A percentile compares a stretch with the other conserved stretches of the same genome.
Evolutionary conservation across 257 asterid species (phyloP).

Genomic region (Solanum pinnatisectum): DNA sequence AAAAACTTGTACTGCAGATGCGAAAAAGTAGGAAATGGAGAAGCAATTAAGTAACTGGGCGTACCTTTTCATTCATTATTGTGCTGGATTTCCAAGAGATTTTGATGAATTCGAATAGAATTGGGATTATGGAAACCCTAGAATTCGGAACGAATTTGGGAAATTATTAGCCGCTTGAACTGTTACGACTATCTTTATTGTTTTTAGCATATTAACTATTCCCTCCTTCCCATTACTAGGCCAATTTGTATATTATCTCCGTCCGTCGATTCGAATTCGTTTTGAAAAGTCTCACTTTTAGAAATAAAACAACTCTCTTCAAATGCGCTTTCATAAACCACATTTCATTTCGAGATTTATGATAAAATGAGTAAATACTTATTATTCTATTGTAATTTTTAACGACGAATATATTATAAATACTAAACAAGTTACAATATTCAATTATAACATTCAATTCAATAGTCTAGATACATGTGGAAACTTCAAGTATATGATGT

Average conservation of each 20-base stretch:
- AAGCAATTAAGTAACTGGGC: conserved; percentile 3
- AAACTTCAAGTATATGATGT: background rate
- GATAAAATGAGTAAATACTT: too few relatives aligned
- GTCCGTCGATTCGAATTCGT: background rate
- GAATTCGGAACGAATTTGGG: conserved; percentile 1
- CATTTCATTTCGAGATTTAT: background rate
- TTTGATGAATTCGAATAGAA: conserved; percentile 4
- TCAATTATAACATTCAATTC: background rate
- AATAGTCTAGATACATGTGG: background rate
- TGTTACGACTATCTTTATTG: background rate
- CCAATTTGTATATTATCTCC: background rate
- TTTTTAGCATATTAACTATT: background rate
- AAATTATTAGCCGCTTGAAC: background rate
- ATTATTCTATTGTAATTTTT: too few relatives aligned
- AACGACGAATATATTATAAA: too few relatives aligned
- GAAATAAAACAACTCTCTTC: too few relatives aligned
- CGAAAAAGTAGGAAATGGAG: background rate
- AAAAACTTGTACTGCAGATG: background rate
- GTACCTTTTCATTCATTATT: conserved; percentile 21
- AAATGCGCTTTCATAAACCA: too few relatives aligned
- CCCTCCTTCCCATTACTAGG: background rate
- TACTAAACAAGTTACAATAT: background rate
- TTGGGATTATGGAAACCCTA: conserved; percentile 13
- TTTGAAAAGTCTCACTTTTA: background rate
- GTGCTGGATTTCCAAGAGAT: background rate